These are phyloP conservation scores for Hericium rajendrae DNA, from an alignment of 768 basidiomycete genomes.

Conservation along the genomic window DNA sequence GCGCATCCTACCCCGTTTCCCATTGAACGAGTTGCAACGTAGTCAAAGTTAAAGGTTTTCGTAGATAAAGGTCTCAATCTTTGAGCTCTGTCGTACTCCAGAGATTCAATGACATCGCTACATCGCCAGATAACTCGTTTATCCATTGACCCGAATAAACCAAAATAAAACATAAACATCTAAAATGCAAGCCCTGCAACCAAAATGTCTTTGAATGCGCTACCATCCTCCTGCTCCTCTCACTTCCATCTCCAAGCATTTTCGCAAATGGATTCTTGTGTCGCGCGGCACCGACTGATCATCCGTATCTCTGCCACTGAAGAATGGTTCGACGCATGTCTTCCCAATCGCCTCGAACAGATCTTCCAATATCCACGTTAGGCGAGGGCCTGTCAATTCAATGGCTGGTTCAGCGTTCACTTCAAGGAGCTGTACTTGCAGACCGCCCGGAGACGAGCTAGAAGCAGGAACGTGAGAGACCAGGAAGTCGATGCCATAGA, in stretches of 20 bases:
- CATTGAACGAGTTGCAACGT: no score
- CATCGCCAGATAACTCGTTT: no score
- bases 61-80: no score
- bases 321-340: constrained; percentile 65
- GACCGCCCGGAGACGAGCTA: constrained; percentile 16
- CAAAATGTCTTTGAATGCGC: no score
- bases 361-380: constrained; percentile 74
- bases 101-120: no score
- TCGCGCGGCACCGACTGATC: constrained; percentile 43
- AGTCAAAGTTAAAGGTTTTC: no score
- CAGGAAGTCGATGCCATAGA: constrained; percentile 91
- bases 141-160: no score
- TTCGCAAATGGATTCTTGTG: constrained; percentile 43
- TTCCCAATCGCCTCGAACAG: constrained; percentile 65
- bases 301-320: constrained; percentile 13
- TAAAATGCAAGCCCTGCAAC: no score
- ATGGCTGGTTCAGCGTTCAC: constrained; percentile 96
- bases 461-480: constrained; percentile 36
- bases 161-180: no score
- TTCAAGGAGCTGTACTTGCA: constrained; percentile 73
- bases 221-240: constrained; percentile 19
- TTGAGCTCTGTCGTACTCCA: no score
- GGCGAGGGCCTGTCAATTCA: constrained; percentile 77
- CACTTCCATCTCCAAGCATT: constrained; percentile 54
- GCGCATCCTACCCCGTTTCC: background rate